Evolutionary conservation across 75 land plant genomes (phyloP).

Genomic region (Isoetes taiwanensis): DNA sequence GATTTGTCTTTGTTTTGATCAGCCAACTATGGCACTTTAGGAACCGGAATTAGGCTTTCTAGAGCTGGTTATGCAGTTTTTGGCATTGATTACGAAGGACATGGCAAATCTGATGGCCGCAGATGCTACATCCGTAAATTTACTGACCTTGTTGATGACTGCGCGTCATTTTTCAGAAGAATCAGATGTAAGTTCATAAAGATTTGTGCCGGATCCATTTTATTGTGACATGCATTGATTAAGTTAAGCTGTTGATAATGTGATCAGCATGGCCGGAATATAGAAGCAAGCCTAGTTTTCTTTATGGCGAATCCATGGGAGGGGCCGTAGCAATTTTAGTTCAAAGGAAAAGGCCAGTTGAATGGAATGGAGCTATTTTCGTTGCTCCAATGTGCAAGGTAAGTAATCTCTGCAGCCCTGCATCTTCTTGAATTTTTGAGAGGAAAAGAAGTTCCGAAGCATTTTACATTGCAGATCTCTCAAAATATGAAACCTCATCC

Average conservation of each 20-base stretch:
- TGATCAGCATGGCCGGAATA: slow-evolving; percentile 9
- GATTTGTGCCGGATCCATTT: neutral
- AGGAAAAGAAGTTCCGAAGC: too few species aligned
- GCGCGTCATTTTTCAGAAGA: neutral
- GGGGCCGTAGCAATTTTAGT: slow-evolving; percentile 20
- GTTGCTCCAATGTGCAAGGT: slow-evolving; percentile 30
- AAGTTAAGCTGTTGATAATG: neutral
- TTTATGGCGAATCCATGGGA: slow-evolving; percentile 24
- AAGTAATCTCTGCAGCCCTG: slow-evolving; percentile 6
- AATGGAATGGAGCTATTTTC: slow-evolving; percentile 17
- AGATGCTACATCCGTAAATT: slow-evolving; percentile 2
- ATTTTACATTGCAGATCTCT: slow-evolving; percentile 38
- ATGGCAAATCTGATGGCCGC: neutral
- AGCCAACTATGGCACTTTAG: neutral
- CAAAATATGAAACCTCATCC: slow-evolving; percentile 52
- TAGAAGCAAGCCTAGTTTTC: slow-evolving; percentile 10
- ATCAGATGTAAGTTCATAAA: neutral
- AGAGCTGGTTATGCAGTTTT: slow-evolving; percentile 4
- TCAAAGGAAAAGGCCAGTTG: slow-evolving; percentile 1
- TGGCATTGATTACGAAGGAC: slow-evolving; percentile 4
- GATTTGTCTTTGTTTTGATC: neutral
- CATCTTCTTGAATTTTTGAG: too few species aligned
- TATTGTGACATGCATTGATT: neutral
- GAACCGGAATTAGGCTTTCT: neutral
- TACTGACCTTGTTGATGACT: neutral